These are phyloP conservation scores for Adansonia gregorii DNA, from an alignment of 441 rosid species.

Conservation along the genomic window DNA sequence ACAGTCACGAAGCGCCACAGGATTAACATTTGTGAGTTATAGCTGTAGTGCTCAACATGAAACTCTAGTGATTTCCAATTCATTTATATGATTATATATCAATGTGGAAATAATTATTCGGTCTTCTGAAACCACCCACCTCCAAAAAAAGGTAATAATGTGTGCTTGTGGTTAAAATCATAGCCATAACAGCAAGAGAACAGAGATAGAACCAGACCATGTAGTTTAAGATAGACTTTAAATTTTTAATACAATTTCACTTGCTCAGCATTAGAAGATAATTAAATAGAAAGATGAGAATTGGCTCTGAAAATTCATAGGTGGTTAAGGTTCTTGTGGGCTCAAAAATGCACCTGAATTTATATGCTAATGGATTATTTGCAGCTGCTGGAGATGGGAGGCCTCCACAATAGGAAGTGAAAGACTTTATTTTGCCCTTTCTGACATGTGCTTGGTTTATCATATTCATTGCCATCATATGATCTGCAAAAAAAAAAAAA, in stretches of 20 bases:
- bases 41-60: background rate
- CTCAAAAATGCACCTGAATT: conserved; percentile 67
- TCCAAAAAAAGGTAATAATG: background rate
- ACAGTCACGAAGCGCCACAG: conserved; percentile 21
- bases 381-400: conserved; percentile 98
- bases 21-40: conserved; percentile 3
- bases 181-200: background rate
- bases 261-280: background rate
- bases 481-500: conserved; percentile 54
- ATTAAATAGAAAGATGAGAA: background rate
- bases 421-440: conserved; percentile 81
- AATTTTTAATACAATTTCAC: background rate
- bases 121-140: background rate
- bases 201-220: background rate
- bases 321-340: background rate
- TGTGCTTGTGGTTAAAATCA: background rate
- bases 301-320: background rate
- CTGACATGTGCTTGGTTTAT: conserved; percentile 70
- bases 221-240: conserved; percentile 6
- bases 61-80: background rate
- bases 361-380: conserved; percentile 87
- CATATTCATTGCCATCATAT: conserved; percentile 99
- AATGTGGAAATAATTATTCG: background rate
- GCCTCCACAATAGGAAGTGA: conserved; percentile 92
- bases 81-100: background rate